Base-by-base conservation (phyloP, 2,329 filamentous ascomycete species). In the Cladosporium cucumerinum region DNA sequence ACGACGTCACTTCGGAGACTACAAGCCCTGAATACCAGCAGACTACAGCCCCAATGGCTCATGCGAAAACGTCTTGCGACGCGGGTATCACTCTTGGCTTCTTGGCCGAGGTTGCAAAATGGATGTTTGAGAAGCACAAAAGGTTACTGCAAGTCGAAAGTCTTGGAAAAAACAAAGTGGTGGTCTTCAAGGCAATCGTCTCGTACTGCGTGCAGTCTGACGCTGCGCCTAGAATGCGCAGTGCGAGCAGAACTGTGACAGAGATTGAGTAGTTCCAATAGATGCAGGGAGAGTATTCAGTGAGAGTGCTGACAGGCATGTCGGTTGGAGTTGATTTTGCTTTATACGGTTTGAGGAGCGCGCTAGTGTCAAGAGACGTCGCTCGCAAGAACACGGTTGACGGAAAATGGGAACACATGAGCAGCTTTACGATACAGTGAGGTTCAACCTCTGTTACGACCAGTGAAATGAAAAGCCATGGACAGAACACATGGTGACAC, bases 1-100 rank as follows among this genome's bases (percentile, higher is more conserved):
- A 64, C 61, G 23, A 36, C 14, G 7, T 6, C 18, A 3, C 16
- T 32, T 8, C 12, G 11, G 18, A 54, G 8, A 16, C 8, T 10
- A n/a, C 51, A 54, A 6, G 5, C 14, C 30, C n/a, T 18, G 16
- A 54, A 30, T 7, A n/a, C 28, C 23, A 12, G 18, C 36, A 8
- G 18, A 43, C 18, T 8, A 8, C 2, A 11, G n/a, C 2, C n/a
- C 39, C 39, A 46, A 23, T 3, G 2, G 54, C 55, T 25, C 64
- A 63, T 57, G 69, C 70, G 8, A 73, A 73, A 61, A 57, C 74
- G 14, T 67, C 67, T 28, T 72, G 72, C 65, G 69, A 74, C 54
- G 67, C 71, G 5, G 73, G 72, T 25, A 71, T 74, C 54, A 72
- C 69, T 1, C 66, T 74, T 5, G 73, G 70, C 7, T 73, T 73